phyloP scores from a whole-genome alignment of 108 stramenopile genomes.

The Stephanodiscus triporus region DNA sequence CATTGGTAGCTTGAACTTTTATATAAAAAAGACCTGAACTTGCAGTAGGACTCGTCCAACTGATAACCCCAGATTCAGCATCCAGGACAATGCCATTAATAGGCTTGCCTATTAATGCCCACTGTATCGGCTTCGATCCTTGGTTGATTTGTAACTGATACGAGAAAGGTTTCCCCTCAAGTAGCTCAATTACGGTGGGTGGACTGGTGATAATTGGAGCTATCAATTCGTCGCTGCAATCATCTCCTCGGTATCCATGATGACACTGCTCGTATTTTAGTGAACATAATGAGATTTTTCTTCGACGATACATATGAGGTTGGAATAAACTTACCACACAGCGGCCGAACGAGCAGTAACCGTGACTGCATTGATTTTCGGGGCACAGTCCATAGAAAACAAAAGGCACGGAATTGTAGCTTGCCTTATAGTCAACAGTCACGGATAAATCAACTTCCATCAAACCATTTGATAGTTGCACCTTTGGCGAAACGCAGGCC shows the following conservation, averaged over 20 bases:
- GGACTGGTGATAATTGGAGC: slow-evolving; percentile 19
- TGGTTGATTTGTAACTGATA: slow-evolving; percentile 22
- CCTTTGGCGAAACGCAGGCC: slow-evolving; percentile 18
- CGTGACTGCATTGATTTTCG: slow-evolving; percentile 22
- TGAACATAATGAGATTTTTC: no score
- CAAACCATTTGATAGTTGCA: slow-evolving; percentile 12
- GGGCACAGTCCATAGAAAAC: slow-evolving; percentile 31
- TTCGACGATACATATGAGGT: no score
- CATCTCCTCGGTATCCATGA: slow-evolving; percentile 5
- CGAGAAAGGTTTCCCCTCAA: slow-evolving; percentile 11
- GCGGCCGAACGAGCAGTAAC: slow-evolving; percentile 35
- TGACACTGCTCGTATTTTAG: not conserved
- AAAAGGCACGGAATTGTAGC: slow-evolving; percentile 38
- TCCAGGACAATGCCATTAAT: slow-evolving; percentile 12
- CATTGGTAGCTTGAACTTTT: slow-evolving; percentile 27
- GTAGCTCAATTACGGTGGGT: not conserved
- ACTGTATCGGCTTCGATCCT: no score
- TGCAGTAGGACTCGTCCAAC: slow-evolving; percentile 15
- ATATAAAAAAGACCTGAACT: not conserved
- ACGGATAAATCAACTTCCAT: slow-evolving; percentile 11
- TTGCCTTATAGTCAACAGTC: slow-evolving; percentile 4
- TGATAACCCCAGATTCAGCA: slow-evolving; percentile 11
- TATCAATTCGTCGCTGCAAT: slow-evolving; percentile 23
- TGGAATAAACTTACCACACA: slow-evolving; percentile 15
- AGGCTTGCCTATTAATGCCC: slow-evolving; percentile 16